Conservation (phyloP, 148 eudicot species). For the Arctostaphylos glauca region DNA sequence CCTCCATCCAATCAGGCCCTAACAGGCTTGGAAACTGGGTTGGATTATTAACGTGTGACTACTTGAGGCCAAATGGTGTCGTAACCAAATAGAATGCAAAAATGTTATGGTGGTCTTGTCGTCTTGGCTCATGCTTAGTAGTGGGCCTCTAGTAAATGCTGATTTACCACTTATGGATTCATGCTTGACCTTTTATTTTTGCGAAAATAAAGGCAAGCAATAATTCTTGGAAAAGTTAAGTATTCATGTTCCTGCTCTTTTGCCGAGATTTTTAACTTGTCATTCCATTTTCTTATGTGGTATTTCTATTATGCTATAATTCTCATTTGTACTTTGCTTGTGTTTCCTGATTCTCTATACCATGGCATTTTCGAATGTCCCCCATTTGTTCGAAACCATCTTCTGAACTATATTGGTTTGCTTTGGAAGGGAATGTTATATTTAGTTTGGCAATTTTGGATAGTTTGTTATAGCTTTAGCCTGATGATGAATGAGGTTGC, state of each 20-base stretch:
- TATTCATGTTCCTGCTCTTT: not conserved
- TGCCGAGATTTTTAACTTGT: not conserved
- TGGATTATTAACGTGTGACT: no score
- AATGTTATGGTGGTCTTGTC: not conserved
- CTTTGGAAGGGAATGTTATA: not conserved
- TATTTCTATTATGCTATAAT: not conserved
- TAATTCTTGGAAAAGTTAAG: not conserved
- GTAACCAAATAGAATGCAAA: not conserved
- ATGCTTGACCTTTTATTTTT: not conserved
- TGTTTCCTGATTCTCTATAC: not conserved
- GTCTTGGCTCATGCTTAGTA: not conserved
- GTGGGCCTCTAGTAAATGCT: not conserved
- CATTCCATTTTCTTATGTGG: not conserved
- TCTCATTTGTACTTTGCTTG: not conserved
- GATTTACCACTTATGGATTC: not conserved
- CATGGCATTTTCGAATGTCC: not conserved
- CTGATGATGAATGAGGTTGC: constrained; percentile 5
- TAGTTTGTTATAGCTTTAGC: not conserved
- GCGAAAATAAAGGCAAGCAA: not conserved
- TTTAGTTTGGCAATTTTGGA: not conserved
- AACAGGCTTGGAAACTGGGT: not conserved
- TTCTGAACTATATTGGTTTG: not conserved
- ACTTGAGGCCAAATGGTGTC: no score
- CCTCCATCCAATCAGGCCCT: no score
- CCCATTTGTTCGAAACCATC: no score